Conservation (phyloP, 768 basidiomycete species). For the Rhodotorula paludigena region DNA sequence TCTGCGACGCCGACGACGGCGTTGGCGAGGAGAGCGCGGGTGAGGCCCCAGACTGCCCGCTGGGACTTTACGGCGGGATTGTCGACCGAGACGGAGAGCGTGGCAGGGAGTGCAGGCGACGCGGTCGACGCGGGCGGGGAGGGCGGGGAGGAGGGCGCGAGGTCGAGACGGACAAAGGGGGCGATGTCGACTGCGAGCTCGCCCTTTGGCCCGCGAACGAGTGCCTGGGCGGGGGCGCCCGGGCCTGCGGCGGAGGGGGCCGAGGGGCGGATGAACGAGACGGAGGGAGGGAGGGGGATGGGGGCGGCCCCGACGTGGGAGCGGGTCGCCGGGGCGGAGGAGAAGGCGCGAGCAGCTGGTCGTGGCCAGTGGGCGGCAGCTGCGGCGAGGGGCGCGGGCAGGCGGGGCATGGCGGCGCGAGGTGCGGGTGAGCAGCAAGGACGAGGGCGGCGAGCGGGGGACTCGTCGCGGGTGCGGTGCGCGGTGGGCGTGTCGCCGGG, state of each 20-base stretch:
- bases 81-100: conserved; percentile 9
- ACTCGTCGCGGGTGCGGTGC: too few relatives aligned
- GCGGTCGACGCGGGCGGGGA: neutral
- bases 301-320: conserved; percentile 35
- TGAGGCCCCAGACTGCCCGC: conserved; percentile 91
- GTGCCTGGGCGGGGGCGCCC: conserved; percentile 1
- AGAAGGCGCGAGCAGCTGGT: neutral
- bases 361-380: neutral
- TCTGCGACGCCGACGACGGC: conserved; percentile 83
- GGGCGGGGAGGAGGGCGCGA: neutral
- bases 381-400: neutral
- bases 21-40: conserved; percentile 80
- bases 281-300: conserved; percentile 18
- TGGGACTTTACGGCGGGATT: conserved; percentile 51
- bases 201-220: conserved; percentile 31
- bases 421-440: too few relatives aligned
- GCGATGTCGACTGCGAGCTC: conserved; percentile 22
- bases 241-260: neutral
- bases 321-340: neutral
- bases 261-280: conserved; percentile 7
- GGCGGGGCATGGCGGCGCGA: neutral
- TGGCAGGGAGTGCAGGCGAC: neutral
- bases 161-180: conserved; percentile 30
- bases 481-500: too few relatives aligned
- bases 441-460: too few relatives aligned